phyloP scores from a whole-genome alignment of 768 basidiomycete species.

The Rhodotorula taiwanensis region DNA sequence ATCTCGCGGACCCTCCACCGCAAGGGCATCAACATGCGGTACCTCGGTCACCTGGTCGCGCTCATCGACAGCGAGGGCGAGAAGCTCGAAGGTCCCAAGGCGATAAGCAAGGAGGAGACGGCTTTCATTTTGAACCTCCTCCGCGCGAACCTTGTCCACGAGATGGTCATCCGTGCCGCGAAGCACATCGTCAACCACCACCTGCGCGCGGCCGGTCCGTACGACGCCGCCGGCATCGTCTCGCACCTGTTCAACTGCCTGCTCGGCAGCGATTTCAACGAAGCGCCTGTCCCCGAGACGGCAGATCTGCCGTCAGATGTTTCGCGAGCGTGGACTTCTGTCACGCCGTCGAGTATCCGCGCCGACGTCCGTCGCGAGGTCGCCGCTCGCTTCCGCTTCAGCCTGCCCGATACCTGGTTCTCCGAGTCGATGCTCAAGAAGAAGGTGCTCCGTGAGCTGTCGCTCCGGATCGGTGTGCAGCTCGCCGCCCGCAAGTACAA shows the following conservation, averaged over 20 bases:
- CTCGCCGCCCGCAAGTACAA: conserved; percentile 46
- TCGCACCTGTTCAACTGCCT: conserved; percentile 51
- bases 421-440: conserved; percentile 41
- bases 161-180: conserved; percentile 49
- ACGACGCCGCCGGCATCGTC: conserved; percentile 40
- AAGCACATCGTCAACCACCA: conserved; percentile 48
- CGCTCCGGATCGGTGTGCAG: conserved; percentile 46
- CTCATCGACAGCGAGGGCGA: conserved; percentile 42
- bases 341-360: conserved; percentile 45
- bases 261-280: conserved; percentile 43
- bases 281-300: conserved; percentile 44
- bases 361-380: conserved; percentile 43
- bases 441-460: conserved; percentile 48
- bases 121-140: conserved; percentile 29
- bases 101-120: conserved; percentile 19
- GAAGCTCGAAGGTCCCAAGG: conserved; percentile 18
- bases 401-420: conserved; percentile 42
- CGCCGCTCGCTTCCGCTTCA: conserved; percentile 46
- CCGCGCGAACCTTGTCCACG: conserved; percentile 44
- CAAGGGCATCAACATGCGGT: conserved; percentile 50
- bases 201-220: conserved; percentile 40
- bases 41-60: conserved; percentile 46
- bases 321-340: conserved; percentile 43
- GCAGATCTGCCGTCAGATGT: conserved; percentile 38
- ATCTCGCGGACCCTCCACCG: conserved; percentile 46